Conservation (phyloP, 495 filamentous ascomycete species). For the Trichoderma gamsii region DNA sequence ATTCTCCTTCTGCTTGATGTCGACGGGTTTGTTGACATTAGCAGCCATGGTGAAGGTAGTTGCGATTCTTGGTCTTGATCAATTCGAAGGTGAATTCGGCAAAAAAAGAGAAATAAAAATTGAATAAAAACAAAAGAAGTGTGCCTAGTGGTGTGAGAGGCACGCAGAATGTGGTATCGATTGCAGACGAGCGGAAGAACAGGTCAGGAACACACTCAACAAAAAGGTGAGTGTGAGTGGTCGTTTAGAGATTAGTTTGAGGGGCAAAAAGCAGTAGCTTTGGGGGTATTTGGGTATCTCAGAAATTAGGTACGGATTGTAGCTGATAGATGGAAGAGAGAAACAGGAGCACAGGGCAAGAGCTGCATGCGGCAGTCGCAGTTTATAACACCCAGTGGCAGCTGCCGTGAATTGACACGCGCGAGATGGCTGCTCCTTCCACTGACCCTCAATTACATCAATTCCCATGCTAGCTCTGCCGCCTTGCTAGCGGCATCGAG, state of each 20-base stretch:
- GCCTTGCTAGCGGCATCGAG: background rate
- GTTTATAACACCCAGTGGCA: constrained; percentile 1
- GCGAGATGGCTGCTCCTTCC: background rate
- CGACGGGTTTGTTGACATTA: constrained; percentile 59
- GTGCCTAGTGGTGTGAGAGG: too few species aligned
- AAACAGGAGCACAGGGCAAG: background rate
- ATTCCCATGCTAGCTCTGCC: background rate
- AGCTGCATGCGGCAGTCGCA: background rate
- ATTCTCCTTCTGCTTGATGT: constrained; percentile 52
- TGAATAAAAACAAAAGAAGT: background rate
- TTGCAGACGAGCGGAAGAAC: background rate
- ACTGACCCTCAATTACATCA: background rate
- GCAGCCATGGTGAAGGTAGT: constrained; percentile 23
- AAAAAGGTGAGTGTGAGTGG: too few species aligned
- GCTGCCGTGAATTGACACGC: background rate
- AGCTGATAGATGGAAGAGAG: background rate
- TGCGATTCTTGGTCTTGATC: background rate
- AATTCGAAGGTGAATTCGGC: background rate
- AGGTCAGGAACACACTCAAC: background rate
- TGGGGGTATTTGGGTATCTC: constrained; percentile 14
- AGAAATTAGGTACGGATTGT: background rate
- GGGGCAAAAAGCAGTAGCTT: background rate
- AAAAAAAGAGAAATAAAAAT: background rate
- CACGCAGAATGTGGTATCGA: background rate
- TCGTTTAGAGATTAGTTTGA: background rate